Evolutionary conservation across 139 green algal genomes (phyloP).

Genomic region (Dunaliella sp.): DNA sequence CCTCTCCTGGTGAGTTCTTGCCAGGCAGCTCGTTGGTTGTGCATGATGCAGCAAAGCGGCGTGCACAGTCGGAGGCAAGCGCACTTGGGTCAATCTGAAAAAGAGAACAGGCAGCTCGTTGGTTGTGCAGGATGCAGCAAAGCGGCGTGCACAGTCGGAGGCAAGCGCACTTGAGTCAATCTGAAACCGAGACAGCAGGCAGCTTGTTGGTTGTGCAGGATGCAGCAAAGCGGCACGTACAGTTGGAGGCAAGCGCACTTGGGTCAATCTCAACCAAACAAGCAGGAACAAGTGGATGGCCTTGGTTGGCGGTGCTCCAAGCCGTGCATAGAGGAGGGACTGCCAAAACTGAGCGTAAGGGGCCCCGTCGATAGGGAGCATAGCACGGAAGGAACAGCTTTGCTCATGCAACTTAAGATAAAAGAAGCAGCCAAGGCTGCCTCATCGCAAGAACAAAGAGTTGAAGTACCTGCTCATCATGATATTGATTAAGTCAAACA

Average conservation of each 20-base stretch:
- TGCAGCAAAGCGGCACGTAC: conserved; percentile 33
- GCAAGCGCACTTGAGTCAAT: conserved; percentile 8
- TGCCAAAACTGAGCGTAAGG: too few relatives aligned
- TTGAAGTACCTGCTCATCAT: too few relatives aligned
- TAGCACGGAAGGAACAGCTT: too few relatives aligned
- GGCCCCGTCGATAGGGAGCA: too few relatives aligned
- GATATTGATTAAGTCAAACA: too few relatives aligned
- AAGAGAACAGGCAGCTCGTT: neutral
- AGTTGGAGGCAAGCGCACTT: conserved; percentile 13
- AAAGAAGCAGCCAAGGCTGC: too few relatives aligned
- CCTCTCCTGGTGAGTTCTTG: conserved; percentile 34
- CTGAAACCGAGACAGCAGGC: neutral
- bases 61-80: conserved; percentile 16
- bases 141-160: conserved; percentile 22
- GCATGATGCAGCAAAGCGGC: conserved; percentile 38
- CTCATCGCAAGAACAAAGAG: too few relatives aligned
- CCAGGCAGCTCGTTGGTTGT: conserved; percentile 39
- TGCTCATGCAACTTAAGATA: too few relatives aligned
- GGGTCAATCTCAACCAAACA: neutral
- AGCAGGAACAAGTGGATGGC: too few relatives aligned
- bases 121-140: conserved; percentile 38
- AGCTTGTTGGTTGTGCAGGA: conserved; percentile 27
- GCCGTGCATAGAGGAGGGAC: too few relatives aligned
- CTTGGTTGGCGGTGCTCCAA: too few relatives aligned
- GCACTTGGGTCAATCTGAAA: neutral